Conservation (phyloP, 140 eudicot species). For the Cichorium intybus region DNA sequence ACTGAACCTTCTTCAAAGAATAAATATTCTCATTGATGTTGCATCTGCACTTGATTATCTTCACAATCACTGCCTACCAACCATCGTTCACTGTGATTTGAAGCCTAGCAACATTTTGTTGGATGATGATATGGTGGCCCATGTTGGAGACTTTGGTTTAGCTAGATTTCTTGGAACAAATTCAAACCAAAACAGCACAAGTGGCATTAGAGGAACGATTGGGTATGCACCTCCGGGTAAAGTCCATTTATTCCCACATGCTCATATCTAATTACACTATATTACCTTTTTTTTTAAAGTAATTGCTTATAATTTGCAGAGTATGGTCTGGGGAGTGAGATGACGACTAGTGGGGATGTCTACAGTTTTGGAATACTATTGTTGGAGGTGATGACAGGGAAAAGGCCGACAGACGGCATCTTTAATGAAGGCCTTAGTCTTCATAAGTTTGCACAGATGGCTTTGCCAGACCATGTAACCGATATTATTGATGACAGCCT, state of each 20-base stretch:
- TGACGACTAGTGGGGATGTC: constrained; percentile 23
- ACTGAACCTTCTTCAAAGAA: no score
- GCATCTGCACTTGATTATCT: constrained; percentile 42
- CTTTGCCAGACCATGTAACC: neutral
- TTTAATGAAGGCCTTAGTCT: constrained; percentile 18
- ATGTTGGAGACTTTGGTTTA: constrained; percentile 39
- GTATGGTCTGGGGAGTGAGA: constrained; percentile 29
- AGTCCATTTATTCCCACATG: neutral
- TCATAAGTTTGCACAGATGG: constrained; percentile 3
- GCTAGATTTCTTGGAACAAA: constrained; percentile 14
- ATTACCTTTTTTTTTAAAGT: neutral
- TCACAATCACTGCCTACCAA: constrained; percentile 19
- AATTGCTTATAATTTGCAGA: constrained; percentile 30
- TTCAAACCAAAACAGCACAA: constrained; percentile 18
- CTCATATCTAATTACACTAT: neutral
- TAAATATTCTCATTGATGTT: no score
- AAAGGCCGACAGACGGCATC: constrained; percentile 20
- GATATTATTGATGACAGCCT: constrained; percentile 13
- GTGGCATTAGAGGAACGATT: constrained; percentile 23
- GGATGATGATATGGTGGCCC: constrained; percentile 27
- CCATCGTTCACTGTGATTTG: constrained; percentile 32
- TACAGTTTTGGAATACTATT: constrained; percentile 30
- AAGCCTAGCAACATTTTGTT: constrained; percentile 40
- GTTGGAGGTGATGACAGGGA: constrained; percentile 23
- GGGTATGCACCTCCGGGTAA: no score